A percentile compares a stretch with the other conserved stretches of the same genome.
Conservation (phyloP, 108 stramenopile genomes). For the Cyclotella baltica region DNA sequence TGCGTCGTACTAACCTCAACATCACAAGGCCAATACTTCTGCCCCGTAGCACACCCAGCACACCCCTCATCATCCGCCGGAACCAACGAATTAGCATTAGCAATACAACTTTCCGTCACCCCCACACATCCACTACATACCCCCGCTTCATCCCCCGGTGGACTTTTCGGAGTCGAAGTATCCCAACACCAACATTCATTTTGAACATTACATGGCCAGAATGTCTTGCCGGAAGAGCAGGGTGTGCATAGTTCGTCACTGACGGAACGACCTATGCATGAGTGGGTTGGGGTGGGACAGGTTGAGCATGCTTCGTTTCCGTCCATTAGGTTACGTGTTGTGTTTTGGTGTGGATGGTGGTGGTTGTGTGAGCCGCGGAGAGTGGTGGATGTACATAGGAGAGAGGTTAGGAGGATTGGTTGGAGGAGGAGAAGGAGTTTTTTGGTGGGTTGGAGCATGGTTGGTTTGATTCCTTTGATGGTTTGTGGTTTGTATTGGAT, state of each 20-base stretch:
- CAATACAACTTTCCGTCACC: slow-evolving; percentile 36
- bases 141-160: slow-evolving; percentile 17
- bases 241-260: slow-evolving; percentile 22
- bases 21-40: slow-evolving; percentile 46
- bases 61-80: slow-evolving; percentile 41
- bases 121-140: slow-evolving; percentile 31
- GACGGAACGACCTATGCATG: slow-evolving; percentile 47
- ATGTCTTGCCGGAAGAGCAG: slow-evolving; percentile 22
- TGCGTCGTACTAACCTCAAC: no score
- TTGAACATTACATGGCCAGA: slow-evolving; percentile 41
- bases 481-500: no score
- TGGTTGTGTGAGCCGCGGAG: background rate
- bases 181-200: slow-evolving; percentile 53
- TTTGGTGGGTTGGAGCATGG: no score
- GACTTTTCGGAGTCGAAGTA: slow-evolving; percentile 13
- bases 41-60: slow-evolving; percentile 23
- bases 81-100: slow-evolving; percentile 37
- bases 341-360: background rate
- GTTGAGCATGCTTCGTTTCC: slow-evolving; percentile 32
- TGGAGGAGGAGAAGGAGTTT: background rate
- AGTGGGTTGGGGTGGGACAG: slow-evolving; percentile 11
- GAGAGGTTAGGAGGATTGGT: background rate
- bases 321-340: slow-evolving; percentile 16
- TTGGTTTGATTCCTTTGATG: no score
- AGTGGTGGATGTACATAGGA: background rate